Conservation (phyloP, 2,329 filamentous ascomycete species). For the Reticulascus tulasneorum region DNA sequence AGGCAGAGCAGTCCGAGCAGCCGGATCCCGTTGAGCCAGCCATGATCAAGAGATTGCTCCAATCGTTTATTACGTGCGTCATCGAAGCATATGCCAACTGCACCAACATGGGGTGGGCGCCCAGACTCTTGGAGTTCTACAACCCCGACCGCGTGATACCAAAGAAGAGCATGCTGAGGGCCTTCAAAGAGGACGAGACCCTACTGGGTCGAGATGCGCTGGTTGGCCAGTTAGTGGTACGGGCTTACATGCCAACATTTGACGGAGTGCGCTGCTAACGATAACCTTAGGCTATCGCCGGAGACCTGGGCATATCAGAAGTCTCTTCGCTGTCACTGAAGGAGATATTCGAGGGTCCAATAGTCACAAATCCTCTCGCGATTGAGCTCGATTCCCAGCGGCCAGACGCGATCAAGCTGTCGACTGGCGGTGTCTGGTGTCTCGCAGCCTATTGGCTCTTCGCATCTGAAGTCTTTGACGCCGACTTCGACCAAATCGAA, state of each 20-base stretch:
- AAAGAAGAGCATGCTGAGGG: constrained; percentile 56
- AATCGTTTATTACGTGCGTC: constrained; percentile 74
- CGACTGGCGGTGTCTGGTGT: constrained; percentile 55
- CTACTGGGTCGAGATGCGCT: constrained; percentile 60
- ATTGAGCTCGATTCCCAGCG: constrained; percentile 41
- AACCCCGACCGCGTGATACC: constrained; percentile 61
- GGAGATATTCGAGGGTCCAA: constrained; percentile 36
- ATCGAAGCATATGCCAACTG: constrained; percentile 68
- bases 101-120: constrained; percentile 57
- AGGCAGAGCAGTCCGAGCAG: constrained; percentile 49
- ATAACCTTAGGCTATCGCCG: constrained; percentile 52
- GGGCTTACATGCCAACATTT: constrained; percentile 20
- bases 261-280: constrained; percentile 10
- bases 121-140: constrained; percentile 64
- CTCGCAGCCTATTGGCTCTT: constrained; percentile 61
- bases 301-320: constrained; percentile 51
- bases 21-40: constrained; percentile 53
- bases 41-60: constrained; percentile 61
- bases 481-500: constrained; percentile 47
- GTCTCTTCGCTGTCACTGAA: constrained; percentile 40
- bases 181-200: constrained; percentile 60
- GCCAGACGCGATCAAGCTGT: constrained; percentile 51
- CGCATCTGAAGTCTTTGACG: constrained; percentile 57
- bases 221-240: constrained; percentile 67
- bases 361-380: constrained; percentile 41